Conservation (phyloP, 768 basidiomycete species). For the Lentinula detonsa region DNA sequence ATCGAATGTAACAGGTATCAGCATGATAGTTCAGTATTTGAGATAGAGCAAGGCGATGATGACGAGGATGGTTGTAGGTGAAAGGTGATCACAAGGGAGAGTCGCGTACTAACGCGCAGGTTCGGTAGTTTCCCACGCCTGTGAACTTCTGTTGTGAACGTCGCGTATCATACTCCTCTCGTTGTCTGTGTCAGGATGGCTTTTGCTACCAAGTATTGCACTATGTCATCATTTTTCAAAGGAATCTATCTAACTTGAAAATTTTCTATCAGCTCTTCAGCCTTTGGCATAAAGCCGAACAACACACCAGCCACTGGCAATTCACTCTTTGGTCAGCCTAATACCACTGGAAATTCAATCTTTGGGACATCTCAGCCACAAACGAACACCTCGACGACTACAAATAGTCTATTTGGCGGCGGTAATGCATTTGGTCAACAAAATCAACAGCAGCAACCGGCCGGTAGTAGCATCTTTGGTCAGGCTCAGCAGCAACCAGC, state of each 20-base stretch:
- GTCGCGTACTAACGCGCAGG: too few species aligned
- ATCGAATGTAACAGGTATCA: slow-evolving; percentile 53
- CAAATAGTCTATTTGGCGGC: slow-evolving; percentile 3
- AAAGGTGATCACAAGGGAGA: too few species aligned
- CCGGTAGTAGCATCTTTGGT: slow-evolving; percentile 9
- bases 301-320: slow-evolving; percentile 12
- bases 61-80: too few species aligned
- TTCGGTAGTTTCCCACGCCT: not conserved
- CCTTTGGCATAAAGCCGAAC: slow-evolving; percentile 35
- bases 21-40: slow-evolving; percentile 20
- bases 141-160: too few species aligned
- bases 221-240: not conserved
- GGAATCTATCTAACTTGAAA: not conserved
- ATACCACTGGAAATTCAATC: slow-evolving; percentile 22
- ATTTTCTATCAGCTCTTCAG: slow-evolving; percentile 14
- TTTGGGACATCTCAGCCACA: slow-evolving; percentile 32
- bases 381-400: not conserved
- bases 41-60: too few species aligned
- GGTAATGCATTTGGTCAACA: slow-evolving; percentile 21
- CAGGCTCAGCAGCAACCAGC: slow-evolving; percentile 15
- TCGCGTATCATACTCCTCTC: too few species aligned
- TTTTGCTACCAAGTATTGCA: slow-evolving; percentile 10
- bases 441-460: slow-evolving; percentile 17
- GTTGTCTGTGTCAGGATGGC: slow-evolving; percentile 5
- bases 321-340: slow-evolving; percentile 22